Percentiles rank a stretch among this genome's conserved stretches.
Conservation (phyloP, 192 early-diverging fungal species). For the Umbelopsis sp. region DNA sequence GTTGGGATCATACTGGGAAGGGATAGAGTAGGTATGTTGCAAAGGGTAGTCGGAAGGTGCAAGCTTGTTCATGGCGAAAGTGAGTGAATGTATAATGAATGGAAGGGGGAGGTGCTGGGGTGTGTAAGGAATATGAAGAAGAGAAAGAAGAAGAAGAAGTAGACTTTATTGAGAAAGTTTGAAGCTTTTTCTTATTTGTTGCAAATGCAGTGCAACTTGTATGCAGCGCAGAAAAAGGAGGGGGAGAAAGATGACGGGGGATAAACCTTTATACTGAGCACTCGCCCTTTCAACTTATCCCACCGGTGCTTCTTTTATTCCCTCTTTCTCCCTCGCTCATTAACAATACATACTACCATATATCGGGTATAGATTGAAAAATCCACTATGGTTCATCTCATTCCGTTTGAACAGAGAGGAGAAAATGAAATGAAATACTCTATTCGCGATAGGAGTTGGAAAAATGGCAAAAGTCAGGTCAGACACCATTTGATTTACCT, state of each 20-base stretch:
- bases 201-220: slow-evolving; percentile 14
- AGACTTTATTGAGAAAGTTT: background rate
- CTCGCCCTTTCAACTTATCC: background rate
- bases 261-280: slow-evolving; percentile 5
- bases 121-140: background rate
- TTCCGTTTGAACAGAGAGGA: too few relatives aligned
- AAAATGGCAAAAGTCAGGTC: too few relatives aligned
- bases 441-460: too few relatives aligned
- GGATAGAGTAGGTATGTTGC: slow-evolving; percentile 8
- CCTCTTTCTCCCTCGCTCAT: background rate
- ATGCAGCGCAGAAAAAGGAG: background rate
- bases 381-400: too few relatives aligned
- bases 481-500: too few relatives aligned
- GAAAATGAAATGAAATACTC: too few relatives aligned
- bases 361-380: slow-evolving; percentile 15
- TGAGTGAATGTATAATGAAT: background rate
- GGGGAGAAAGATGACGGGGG: background rate
- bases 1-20: slow-evolving; percentile 5
- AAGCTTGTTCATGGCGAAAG: slow-evolving; percentile 10
- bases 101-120: background rate
- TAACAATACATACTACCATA: background rate
- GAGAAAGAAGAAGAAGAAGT: background rate
- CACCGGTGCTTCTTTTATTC: background rate
- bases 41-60: slow-evolving; percentile 11
- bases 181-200: background rate